Evolutionary conservation across 2,329 filamentous ascomycete genomes (phyloP).

Genomic region (Colletotrichum sp.): DNA sequence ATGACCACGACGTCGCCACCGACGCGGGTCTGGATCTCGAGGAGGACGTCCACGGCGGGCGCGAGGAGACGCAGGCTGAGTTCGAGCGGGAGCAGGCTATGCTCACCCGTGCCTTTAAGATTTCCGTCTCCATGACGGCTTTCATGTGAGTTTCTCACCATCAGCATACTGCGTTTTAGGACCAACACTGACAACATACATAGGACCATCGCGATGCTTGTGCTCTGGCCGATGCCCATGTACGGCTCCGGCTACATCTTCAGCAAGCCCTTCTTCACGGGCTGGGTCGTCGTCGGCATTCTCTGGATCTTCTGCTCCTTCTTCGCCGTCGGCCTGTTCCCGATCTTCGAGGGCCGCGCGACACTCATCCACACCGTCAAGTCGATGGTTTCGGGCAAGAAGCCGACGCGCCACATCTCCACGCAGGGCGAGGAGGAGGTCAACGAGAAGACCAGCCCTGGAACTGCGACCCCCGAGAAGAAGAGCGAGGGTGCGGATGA

Average conservation of each 20-base stretch:
- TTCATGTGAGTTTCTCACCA: constrained; percentile 30
- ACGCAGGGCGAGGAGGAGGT: constrained; percentile 19
- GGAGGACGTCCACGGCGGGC: constrained; percentile 53
- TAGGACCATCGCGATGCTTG: constrained; percentile 69
- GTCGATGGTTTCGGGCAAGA: constrained; percentile 57
- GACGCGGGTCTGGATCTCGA: constrained; percentile 70
- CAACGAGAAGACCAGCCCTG: constrained; percentile 10
- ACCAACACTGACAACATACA: background rate
- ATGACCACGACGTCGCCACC: constrained; percentile 74
- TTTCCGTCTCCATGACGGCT: constrained; percentile 55
- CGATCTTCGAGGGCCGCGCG: constrained; percentile 76
- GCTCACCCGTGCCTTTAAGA: constrained; percentile 57
- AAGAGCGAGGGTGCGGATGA: constrained; percentile 1
- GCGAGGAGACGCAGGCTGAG: constrained; percentile 33
- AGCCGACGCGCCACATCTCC: constrained; percentile 19
- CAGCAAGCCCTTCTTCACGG: constrained; percentile 80
- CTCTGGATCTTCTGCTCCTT: constrained; percentile 79
- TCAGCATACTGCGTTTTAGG: fast-evolving
- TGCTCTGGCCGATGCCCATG: constrained; percentile 93
- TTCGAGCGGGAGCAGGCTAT: constrained; percentile 52
- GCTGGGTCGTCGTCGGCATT: constrained; percentile 78
- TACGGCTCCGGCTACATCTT: constrained; percentile 85
- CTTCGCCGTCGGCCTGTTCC: constrained; percentile 79
- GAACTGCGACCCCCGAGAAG: constrained; percentile 10
- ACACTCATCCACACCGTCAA: constrained; percentile 67